phyloP scores from a whole-genome alignment of 169 alveolate species.

The Cryptosporidium sp. region DNA sequence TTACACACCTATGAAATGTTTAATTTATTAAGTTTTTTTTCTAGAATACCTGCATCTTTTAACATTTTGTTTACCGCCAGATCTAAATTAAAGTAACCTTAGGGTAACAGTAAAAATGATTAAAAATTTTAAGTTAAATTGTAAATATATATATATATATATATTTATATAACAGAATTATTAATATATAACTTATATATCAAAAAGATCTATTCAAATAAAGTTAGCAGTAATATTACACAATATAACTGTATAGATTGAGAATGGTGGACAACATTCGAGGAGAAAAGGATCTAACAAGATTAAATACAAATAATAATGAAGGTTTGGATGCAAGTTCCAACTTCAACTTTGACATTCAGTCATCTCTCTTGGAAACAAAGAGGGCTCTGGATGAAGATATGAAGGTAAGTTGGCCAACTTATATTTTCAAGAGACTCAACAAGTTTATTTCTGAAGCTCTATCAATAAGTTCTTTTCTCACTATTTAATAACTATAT shows the following conservation, averaged over 20 bases:
- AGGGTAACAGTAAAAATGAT: not conserved
- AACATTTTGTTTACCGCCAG: not conserved
- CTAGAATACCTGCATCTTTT: not conserved
- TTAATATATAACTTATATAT: too few species aligned
- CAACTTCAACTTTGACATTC: slow-evolving; percentile 7
- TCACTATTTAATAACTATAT: not conserved
- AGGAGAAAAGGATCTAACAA: slow-evolving; percentile 40
- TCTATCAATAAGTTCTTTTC: not conserved
- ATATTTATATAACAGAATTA: too few species aligned
- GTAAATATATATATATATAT: too few species aligned
- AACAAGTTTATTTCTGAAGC: too few species aligned
- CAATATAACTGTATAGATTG: not conserved
- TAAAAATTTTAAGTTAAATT: too few species aligned
- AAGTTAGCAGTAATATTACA: not conserved
- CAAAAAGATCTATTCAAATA: not conserved
- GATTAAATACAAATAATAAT: slow-evolving; percentile 7
- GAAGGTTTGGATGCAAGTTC: slow-evolving; percentile 17
- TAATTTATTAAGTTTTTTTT: not conserved
- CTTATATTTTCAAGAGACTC: not conserved
- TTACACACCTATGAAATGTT: not conserved
- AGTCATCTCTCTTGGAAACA: slow-evolving; percentile 35
- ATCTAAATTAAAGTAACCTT: not conserved
- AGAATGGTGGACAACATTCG: not conserved
- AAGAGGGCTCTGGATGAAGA: slow-evolving; percentile 65
- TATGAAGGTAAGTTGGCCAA: slow-evolving; percentile 54